Evolutionary conservation across 192 early-diverging fungal genomes (phyloP).

Genomic region (Backusella psychrophila): DNA sequence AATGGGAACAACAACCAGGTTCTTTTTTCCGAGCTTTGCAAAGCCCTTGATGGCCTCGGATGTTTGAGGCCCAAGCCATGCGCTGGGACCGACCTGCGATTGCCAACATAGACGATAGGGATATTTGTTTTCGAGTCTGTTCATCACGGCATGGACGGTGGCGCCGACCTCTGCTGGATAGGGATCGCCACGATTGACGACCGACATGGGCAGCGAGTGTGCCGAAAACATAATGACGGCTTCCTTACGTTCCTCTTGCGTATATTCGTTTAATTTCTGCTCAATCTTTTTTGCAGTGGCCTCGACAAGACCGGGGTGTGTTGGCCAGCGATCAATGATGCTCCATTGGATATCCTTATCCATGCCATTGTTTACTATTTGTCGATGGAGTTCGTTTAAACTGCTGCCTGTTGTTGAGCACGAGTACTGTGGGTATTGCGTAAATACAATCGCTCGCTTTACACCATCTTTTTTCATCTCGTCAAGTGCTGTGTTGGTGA

Average conservation of each 20-base stretch:
- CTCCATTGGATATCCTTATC: constrained; percentile 78
- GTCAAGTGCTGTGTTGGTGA: constrained; percentile 69
- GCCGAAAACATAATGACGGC: constrained; percentile 93
- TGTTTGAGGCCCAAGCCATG: constrained; percentile 93
- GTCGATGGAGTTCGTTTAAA: constrained; percentile 83
- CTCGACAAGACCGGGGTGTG: constrained; percentile 82
- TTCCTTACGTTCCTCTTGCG: constrained; percentile 57
- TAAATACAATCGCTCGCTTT: constrained; percentile 83
- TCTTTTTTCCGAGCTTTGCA: constrained; percentile 72
- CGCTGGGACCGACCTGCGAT: constrained; percentile 87
- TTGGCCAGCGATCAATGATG: constrained; percentile 95
- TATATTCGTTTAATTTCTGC: constrained; percentile 61
- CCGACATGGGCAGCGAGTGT: constrained; percentile 92
- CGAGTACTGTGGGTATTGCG: constrained; percentile 97
- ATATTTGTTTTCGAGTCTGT: constrained; percentile 66
- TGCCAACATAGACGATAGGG: constrained; percentile 95
- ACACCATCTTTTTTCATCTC: constrained; percentile 83
- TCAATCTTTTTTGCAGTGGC: constrained; percentile 82
- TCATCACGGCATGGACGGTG: constrained; percentile 81
- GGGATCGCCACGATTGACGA: constrained; percentile 89
- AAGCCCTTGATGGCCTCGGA: constrained; percentile 74
- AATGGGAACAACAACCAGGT: constrained; percentile 87
- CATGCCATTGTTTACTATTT: constrained; percentile 60
- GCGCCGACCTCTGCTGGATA: constrained; percentile 87
- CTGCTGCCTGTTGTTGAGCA: constrained; percentile 92